These are phyloP conservation scores for Umbelopsis vinacea DNA, from an alignment of 192 early-diverging fungal genomes.

Conservation along the genomic window DNA sequence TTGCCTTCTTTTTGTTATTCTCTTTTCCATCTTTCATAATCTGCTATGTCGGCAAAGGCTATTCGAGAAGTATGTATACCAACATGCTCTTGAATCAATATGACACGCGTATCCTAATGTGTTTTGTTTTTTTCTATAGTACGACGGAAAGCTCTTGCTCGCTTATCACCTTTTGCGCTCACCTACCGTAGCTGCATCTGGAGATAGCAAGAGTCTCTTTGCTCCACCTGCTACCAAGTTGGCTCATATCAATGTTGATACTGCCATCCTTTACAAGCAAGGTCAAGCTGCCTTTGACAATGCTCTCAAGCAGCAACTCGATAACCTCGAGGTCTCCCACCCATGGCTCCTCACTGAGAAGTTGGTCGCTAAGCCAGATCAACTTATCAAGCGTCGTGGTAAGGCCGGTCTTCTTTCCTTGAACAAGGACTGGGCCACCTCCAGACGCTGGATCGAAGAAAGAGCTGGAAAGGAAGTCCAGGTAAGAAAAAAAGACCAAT, in stretches of 20 bases:
- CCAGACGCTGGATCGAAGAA: conserved; percentile 89
- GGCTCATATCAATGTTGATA: conserved; percentile 80
- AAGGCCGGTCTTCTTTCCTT: conserved; percentile 94
- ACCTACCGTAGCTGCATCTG: conserved; percentile 58
- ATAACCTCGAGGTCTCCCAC: conserved; percentile 73
- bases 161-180: conserved; percentile 84
- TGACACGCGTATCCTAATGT: background rate
- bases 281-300: conserved; percentile 65
- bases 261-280: conserved; percentile 51
- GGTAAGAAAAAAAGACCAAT: conserved; percentile 54
- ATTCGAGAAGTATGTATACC: conserved; percentile 62
- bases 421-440: conserved; percentile 87
- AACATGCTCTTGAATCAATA: background rate
- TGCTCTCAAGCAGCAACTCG: conserved; percentile 59
- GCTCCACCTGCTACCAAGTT: conserved; percentile 72
- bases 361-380: conserved; percentile 97
- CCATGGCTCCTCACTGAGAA: conserved; percentile 85
- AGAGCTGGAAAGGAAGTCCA: conserved; percentile 86
- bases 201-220: conserved; percentile 63
- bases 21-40: conserved; percentile 9
- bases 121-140: conserved; percentile 50
- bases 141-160: conserved; percentile 96
- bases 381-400: conserved; percentile 97
- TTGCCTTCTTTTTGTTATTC: conserved; percentile 19
- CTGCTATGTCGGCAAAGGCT: conserved; percentile 84